Conservation (phyloP, 352 stramenopile species). For the Plasmopara viticola region DNA sequence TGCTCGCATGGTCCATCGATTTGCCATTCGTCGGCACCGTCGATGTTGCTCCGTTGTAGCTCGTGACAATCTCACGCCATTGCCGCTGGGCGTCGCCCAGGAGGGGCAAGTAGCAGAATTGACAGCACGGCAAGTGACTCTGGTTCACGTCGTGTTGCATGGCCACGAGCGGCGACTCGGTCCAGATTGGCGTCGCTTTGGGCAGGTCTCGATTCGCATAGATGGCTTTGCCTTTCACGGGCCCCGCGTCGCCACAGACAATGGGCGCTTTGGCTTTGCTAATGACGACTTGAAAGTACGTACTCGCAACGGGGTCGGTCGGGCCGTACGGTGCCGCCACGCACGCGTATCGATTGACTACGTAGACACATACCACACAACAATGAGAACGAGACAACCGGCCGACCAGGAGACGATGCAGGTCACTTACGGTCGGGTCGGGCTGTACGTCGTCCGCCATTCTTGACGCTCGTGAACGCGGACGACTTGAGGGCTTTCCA, state of each 20-base stretch:
- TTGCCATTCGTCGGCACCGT: background rate
- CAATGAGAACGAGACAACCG: background rate
- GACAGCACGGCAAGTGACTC: constrained; percentile 38
- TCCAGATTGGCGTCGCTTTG: constrained; percentile 50
- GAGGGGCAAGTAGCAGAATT: constrained; percentile 69
- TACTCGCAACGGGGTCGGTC: constrained; percentile 37
- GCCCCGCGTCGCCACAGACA: constrained; percentile 45
- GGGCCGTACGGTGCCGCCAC: constrained; percentile 51
- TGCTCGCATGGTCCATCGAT: background rate
- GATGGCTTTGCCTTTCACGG: constrained; percentile 68
- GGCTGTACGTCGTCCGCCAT: constrained; percentile 9
- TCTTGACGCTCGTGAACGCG: constrained; percentile 12
- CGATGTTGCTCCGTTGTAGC: constrained; percentile 15
- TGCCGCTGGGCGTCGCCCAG: constrained; percentile 39
- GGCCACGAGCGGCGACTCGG: constrained; percentile 57
- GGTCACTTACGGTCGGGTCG: constrained; percentile 18
- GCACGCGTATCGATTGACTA: constrained; percentile 39
- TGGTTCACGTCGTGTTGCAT: constrained; percentile 64
- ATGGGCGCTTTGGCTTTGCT: constrained; percentile 56
- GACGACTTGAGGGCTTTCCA: constrained; percentile 23
- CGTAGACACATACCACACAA: background rate
- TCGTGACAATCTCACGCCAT: constrained; percentile 40
- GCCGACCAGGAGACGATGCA: background rate
- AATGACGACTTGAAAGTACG: constrained; percentile 61
- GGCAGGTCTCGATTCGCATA: constrained; percentile 49